Conservation (phyloP, 148 eudicot species). For the Silene uniflora region DNA sequence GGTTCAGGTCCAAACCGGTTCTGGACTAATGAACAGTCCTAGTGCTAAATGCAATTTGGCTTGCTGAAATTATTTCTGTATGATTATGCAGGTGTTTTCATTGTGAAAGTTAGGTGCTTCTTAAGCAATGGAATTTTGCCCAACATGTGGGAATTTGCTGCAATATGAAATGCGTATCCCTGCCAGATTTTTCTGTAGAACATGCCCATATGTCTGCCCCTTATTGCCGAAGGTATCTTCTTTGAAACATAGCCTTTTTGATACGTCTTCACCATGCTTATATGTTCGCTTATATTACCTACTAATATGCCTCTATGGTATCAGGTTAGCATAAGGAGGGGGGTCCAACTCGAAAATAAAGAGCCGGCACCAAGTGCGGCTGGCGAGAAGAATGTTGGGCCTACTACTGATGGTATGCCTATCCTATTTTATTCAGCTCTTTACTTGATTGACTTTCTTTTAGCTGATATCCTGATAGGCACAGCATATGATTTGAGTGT, state of each 20-base stretch:
- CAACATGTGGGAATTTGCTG: slow-evolving; percentile 62
- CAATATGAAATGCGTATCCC: slow-evolving; percentile 50
- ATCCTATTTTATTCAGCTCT: not conserved
- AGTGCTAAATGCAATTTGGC: no score
- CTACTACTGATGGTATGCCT: slow-evolving; percentile 49
- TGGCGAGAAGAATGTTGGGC: slow-evolving; percentile 34
- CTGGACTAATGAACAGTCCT: no score
- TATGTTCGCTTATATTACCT: slow-evolving; percentile 2
- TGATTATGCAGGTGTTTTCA: slow-evolving; percentile 6
- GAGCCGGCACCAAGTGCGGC: slow-evolving; percentile 47
- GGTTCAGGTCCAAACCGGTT: no score
- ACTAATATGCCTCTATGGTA: not conserved
- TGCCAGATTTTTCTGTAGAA: slow-evolving; percentile 61
- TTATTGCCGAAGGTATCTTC: slow-evolving; percentile 47
- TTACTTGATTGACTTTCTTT: not conserved
- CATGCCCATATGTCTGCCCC: slow-evolving; percentile 57
- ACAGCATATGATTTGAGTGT: not conserved
- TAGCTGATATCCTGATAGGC: no score
- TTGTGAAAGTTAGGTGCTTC: not conserved
- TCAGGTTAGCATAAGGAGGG: slow-evolving; percentile 65
- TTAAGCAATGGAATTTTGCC: slow-evolving; percentile 73
- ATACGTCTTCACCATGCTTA: not conserved
- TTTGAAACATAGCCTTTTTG: not conserved
- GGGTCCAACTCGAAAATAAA: slow-evolving; percentile 43
- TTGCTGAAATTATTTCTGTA: not conserved